Evolutionary conservation across 768 basidiomycete genomes (phyloP).

Genomic region (Filobasidium wieringae): DNA sequence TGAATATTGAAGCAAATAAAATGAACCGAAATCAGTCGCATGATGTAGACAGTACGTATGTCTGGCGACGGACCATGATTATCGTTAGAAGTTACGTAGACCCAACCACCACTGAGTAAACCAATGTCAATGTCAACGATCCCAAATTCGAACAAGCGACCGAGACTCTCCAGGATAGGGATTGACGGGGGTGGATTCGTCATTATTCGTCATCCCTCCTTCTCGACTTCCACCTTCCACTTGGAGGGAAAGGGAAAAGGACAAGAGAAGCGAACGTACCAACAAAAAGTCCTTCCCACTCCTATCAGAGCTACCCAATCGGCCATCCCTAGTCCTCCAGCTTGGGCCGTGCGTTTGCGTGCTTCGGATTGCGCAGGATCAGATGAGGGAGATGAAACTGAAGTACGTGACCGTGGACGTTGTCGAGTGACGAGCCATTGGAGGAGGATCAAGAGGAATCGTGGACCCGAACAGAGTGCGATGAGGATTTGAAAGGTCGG

Average conservation of each 20-base stretch:
- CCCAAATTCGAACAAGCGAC: not conserved
- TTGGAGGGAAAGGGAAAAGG: too few species aligned
- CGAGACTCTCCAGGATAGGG: too few species aligned
- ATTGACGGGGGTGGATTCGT: too few species aligned
- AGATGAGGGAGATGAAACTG: too few species aligned
- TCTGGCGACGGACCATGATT: conserved; percentile 45
- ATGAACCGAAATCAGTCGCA: too few species aligned
- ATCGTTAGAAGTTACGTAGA: conserved; percentile 71
- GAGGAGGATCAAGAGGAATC: conserved; percentile 42
- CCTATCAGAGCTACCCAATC: conserved; percentile 52
- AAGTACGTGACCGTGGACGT: too few species aligned
- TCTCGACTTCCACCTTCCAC: too few species aligned
- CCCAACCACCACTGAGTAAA: conserved; percentile 62
- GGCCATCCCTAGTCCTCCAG: conserved; percentile 26
- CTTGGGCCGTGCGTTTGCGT: too few species aligned
- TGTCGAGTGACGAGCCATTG: conserved; percentile 24
- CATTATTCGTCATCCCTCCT: too few species aligned
- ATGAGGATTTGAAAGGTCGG: conserved; percentile 72
- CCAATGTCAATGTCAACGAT: not conserved
- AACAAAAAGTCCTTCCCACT: conserved; percentile 60
- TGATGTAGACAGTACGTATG: too few species aligned
- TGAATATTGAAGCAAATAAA: too few species aligned
- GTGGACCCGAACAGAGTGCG: conserved; percentile 71
- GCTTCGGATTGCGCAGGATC: too few species aligned
- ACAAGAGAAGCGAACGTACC: conserved; percentile 41